Conservation (phyloP, 2,329 filamentous ascomycete genomes). For the Alternaria rosae region DNA sequence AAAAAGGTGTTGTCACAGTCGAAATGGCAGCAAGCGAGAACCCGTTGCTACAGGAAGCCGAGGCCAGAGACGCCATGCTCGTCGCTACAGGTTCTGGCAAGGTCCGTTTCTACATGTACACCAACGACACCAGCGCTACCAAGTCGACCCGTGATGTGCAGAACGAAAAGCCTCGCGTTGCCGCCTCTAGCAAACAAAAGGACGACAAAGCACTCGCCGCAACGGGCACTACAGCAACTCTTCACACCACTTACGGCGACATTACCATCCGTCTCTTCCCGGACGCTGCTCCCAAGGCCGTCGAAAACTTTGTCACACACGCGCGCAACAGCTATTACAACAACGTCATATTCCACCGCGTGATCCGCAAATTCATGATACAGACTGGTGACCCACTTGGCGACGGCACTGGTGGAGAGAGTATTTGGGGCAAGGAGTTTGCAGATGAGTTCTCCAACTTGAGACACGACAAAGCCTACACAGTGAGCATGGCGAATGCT, state of each 20-base stretch:
- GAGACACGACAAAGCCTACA: slow-evolving; percentile 95
- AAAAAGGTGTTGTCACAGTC: slow-evolving; percentile 90
- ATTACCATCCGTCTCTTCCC: slow-evolving; percentile 94
- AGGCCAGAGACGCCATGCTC: slow-evolving; percentile 88
- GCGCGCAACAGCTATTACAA: slow-evolving; percentile 93
- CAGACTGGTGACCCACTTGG: slow-evolving; percentile 85
- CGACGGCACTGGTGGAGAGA: slow-evolving; percentile 88
- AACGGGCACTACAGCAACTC: slow-evolving; percentile 78
- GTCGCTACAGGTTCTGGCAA: slow-evolving; percentile 85
- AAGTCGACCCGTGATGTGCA: slow-evolving; percentile 79
- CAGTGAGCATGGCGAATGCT: slow-evolving; percentile 96
- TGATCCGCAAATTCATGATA: slow-evolving; percentile 99
- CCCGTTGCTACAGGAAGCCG: slow-evolving; percentile 89
- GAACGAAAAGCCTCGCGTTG: slow-evolving; percentile 85
- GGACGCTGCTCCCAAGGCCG: slow-evolving; percentile 88
- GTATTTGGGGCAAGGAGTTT: slow-evolving; percentile 91
- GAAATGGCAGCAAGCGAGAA: slow-evolving; percentile 97
- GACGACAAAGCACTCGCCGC: slow-evolving; percentile 68
- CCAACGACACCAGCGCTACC: slow-evolving; percentile 74
- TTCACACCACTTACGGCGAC: slow-evolving; percentile 94
- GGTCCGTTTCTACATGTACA: slow-evolving; percentile 97
- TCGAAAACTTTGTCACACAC: slow-evolving; percentile 97
- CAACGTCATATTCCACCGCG: slow-evolving; percentile 94
- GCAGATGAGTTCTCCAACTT: slow-evolving; percentile 91
- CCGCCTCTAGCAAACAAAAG: slow-evolving; percentile 58